A percentile compares a stretch with the other conserved stretches of the same genome.
Evolutionary conservation across 441 rosid genomes (phyloP).

Genomic region (Iberis amara): DNA sequence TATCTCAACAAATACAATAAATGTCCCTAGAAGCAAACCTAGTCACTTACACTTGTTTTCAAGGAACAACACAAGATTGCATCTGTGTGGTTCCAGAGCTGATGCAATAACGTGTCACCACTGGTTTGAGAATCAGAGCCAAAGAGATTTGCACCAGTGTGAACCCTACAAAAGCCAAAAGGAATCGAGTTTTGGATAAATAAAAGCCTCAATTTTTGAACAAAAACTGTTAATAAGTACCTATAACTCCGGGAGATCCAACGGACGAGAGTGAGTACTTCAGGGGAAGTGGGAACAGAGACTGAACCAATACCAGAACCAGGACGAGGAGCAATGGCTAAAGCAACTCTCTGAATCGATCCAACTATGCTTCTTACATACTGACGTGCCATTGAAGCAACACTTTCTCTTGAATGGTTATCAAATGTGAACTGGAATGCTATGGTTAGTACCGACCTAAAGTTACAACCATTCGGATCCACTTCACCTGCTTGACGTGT

Average conservation of each 20-base stretch:
- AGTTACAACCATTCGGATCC: slow-evolving; percentile 44
- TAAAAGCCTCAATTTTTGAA: not conserved
- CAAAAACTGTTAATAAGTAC: slow-evolving; percentile 26
- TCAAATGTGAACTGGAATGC: slow-evolving; percentile 87
- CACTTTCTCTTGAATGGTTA: slow-evolving; percentile 68
- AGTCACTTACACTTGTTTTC: slow-evolving; percentile 56
- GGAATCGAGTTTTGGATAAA: not conserved
- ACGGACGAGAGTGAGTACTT: slow-evolving; percentile 73
- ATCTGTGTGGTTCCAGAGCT: slow-evolving; percentile 79
- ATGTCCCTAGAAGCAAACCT: not conserved
- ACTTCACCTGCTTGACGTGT: slow-evolving; percentile 36
- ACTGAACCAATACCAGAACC: slow-evolving; percentile 36
- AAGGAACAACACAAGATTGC: slow-evolving; percentile 89
- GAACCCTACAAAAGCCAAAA: slow-evolving; percentile 40
- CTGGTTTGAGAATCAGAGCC: slow-evolving; percentile 38
- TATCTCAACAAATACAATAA: not conserved
- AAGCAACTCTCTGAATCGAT: slow-evolving; percentile 91
- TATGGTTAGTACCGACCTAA: slow-evolving; percentile 77
- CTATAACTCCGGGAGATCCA: slow-evolving; percentile 89
- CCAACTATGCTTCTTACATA: slow-evolving; percentile 77
- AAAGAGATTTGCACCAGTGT: slow-evolving; percentile 65
- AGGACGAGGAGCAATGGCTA: slow-evolving; percentile 75
- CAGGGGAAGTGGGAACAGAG: slow-evolving; percentile 72
- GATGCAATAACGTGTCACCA: slow-evolving; percentile 69
- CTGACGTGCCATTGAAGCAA: slow-evolving; percentile 93